phyloP scores from a whole-genome alignment of 768 basidiomycete genomes.

The Auriscalpium orientale region DNA sequence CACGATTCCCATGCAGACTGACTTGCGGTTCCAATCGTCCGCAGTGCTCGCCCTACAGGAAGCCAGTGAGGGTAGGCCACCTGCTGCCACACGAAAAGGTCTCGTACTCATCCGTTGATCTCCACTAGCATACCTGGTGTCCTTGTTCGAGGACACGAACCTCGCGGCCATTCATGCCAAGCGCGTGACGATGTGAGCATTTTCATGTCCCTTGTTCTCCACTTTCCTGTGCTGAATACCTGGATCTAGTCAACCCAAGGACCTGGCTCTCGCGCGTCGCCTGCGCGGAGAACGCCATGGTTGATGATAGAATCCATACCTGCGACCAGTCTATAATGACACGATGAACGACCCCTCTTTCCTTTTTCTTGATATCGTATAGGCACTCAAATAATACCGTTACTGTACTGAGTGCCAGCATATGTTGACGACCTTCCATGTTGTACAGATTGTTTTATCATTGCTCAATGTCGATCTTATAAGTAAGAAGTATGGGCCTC shows the following conservation, averaged over 20 bases:
- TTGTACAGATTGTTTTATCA: too few relatives aligned
- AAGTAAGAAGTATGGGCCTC: too few relatives aligned
- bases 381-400: too few relatives aligned
- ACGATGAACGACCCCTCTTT: too few relatives aligned
- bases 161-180: slow-evolving; percentile 80
- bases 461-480: too few relatives aligned
- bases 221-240: neutral
- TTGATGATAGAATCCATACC: too few relatives aligned
- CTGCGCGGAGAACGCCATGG: slow-evolving; percentile 60
- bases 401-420: too few relatives aligned
- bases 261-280: slow-evolving; percentile 77
- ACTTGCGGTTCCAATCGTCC: slow-evolving; percentile 90
- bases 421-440: too few relatives aligned
- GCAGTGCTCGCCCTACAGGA: slow-evolving; percentile 88
- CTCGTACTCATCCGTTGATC: neutral
- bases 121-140: slow-evolving; percentile 56
- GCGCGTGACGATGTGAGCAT: slow-evolving; percentile 61
- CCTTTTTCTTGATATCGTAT: too few relatives aligned
- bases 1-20: slow-evolving; percentile 39
- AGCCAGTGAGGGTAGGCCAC: slow-evolving; percentile 49
- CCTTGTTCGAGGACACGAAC: slow-evolving; percentile 77
- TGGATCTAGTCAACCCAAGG: slow-evolving; percentile 50
- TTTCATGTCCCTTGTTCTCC: neutral
- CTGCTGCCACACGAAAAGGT: too few relatives aligned
- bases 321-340: too few relatives aligned